A percentile compares a stretch with the other conserved stretches of the same genome.
Evolutionary conservation across 352 stramenopile genomes (phyloP).

Genomic region (Elongisporangium anandrum): DNA sequence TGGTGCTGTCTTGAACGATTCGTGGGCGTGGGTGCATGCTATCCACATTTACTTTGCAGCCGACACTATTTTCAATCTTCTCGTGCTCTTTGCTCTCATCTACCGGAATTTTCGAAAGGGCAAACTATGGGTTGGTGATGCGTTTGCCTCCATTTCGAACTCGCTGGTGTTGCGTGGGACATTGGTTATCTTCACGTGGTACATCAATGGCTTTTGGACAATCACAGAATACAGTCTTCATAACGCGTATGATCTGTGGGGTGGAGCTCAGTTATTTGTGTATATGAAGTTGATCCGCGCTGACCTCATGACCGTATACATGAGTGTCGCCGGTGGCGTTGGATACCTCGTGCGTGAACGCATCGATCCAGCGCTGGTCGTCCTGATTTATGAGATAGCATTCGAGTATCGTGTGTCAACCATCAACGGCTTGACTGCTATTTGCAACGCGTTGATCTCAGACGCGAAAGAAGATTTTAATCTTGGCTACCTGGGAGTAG

Average conservation of each 20-base stretch:
- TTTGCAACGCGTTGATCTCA: neutral
- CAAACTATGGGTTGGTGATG: slow-evolving; percentile 44
- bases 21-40: slow-evolving; percentile 46
- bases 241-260: slow-evolving; percentile 8
- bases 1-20: slow-evolving; percentile 24
- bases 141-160: slow-evolving; percentile 39
- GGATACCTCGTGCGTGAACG: slow-evolving; percentile 23
- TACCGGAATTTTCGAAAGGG: slow-evolving; percentile 25
- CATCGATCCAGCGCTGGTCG: slow-evolving; percentile 17
- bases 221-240: slow-evolving; percentile 34
- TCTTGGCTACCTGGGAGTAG: neutral
- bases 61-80: slow-evolving; percentile 30
- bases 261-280: slow-evolving; percentile 8
- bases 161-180: slow-evolving; percentile 27
- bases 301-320: slow-evolving; percentile 35
- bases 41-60: slow-evolving; percentile 40
- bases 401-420: neutral
- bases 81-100: slow-evolving; percentile 32
- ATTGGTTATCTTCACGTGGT: slow-evolving; percentile 30
- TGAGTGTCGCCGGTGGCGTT: slow-evolving; percentile 22
- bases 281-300: slow-evolving; percentile 23
- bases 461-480: neutral
- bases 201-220: slow-evolving; percentile 44
- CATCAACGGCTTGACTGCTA: neutral
- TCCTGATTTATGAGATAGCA: slow-evolving; percentile 6